A percentile compares a stretch with the other conserved stretches of the same genome.
Conservation (phyloP, 352 stramenopile species). For the Phytopythium oedochilum region DNA sequence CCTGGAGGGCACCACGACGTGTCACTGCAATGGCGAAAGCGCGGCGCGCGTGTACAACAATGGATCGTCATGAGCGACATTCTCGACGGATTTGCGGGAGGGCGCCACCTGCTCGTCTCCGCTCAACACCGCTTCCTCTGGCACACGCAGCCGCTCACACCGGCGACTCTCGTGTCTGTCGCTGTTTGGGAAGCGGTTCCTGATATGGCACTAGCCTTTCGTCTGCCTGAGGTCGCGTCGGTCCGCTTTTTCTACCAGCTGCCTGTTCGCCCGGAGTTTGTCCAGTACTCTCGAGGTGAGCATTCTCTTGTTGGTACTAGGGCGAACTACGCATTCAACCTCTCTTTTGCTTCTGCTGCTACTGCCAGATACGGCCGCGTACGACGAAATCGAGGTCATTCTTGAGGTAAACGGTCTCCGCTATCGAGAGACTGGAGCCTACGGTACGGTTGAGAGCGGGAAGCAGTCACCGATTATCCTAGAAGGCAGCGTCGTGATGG, state of each 20-base stretch:
- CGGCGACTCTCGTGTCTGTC: slow-evolving; percentile 30
- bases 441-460: slow-evolving; percentile 40
- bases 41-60: slow-evolving; percentile 33
- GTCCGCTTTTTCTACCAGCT: slow-evolving; percentile 76
- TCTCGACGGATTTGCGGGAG: slow-evolving; percentile 65
- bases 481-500: slow-evolving; percentile 56
- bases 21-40: slow-evolving; percentile 70
- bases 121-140: slow-evolving; percentile 67
- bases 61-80: slow-evolving; percentile 60
- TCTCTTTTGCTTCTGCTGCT: not conserved
- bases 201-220: slow-evolving; percentile 52
- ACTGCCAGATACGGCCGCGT: slow-evolving; percentile 31
- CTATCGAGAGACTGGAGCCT: slow-evolving; percentile 70
- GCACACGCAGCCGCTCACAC: slow-evolving; percentile 50
- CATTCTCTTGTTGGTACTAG: too few species aligned
- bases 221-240: slow-evolving; percentile 33
- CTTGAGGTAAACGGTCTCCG: slow-evolving; percentile 58
- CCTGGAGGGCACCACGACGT: slow-evolving; percentile 38
- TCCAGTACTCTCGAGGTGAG: slow-evolving; percentile 49
- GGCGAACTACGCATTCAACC: slow-evolving; percentile 1
- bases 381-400: slow-evolving; percentile 59
- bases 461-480: slow-evolving; percentile 56
- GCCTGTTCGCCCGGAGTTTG: slow-evolving; percentile 47
- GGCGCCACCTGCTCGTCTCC: slow-evolving; percentile 54
- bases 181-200: slow-evolving; percentile 50